phyloP scores from a whole-genome alignment of 352 stramenopile species.

The Pythium phragmitis region DNA sequence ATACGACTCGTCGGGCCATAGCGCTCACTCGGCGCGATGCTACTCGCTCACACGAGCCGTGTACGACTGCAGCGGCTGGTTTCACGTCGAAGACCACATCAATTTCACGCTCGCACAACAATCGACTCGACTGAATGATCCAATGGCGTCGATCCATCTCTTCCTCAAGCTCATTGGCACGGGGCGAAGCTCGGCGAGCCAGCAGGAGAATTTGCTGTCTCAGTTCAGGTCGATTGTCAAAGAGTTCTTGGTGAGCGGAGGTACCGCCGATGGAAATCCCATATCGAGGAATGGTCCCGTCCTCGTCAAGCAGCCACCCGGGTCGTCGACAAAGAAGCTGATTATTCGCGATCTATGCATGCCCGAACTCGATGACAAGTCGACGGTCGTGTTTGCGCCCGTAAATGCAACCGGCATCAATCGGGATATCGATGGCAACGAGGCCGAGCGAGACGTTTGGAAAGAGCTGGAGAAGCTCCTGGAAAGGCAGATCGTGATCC shows the following conservation, averaged over 20 bases:
- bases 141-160: constrained; percentile 81
- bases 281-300: constrained; percentile 35
- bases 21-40: constrained; percentile 76
- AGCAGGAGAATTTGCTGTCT: constrained; percentile 80
- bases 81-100: constrained; percentile 88
- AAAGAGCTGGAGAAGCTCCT: constrained; percentile 52
- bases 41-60: constrained; percentile 74
- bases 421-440: constrained; percentile 67
- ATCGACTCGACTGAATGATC: constrained; percentile 69
- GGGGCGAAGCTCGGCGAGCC: constrained; percentile 74
- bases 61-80: constrained; percentile 83
- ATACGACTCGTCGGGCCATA: constrained; percentile 72
- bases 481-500: constrained; percentile 62
- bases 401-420: constrained; percentile 73
- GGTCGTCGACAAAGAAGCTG: constrained; percentile 40
- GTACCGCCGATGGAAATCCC: background rate
- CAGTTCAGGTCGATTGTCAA: constrained; percentile 87
- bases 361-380: constrained; percentile 81
- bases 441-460: constrained; percentile 53
- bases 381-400: constrained; percentile 77
- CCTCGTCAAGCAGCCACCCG: constrained; percentile 21
- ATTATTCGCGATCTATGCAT: constrained; percentile 74
- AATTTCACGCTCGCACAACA: constrained; percentile 86
- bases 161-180: constrained; percentile 87
- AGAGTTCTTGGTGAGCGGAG: constrained; percentile 49